Percentiles rank a stretch among this genome's conserved stretches.
Conservation (phyloP, 306 rosid species). For the Spatholobus suberectus region DNA sequence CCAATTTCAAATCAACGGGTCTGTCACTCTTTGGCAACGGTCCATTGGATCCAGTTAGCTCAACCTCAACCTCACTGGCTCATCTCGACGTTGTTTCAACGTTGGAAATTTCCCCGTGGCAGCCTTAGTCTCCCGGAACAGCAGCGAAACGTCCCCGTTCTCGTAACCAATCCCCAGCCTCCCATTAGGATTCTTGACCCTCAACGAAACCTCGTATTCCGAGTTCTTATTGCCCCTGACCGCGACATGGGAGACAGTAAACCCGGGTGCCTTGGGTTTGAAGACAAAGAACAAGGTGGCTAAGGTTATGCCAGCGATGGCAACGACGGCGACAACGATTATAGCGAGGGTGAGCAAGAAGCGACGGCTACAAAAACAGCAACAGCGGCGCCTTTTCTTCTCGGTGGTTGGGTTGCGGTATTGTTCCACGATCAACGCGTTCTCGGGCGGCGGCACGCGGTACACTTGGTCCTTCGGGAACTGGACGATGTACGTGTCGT, state of each 20-base stretch:
- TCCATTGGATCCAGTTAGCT: conserved; percentile 11
- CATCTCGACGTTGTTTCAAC: conserved; percentile 2
- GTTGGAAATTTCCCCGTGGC: conserved; percentile 51
- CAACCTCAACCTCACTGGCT: conserved; percentile 14
- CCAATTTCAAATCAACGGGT: conserved; percentile 23
- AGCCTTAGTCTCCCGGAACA: not conserved
- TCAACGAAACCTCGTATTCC: conserved; percentile 43
- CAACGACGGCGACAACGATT: not conserved
- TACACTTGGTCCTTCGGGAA: conserved; percentile 72
- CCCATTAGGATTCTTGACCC: conserved; percentile 44
- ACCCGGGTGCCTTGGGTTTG: conserved; percentile 49
- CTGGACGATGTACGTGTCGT: conserved; percentile 64
- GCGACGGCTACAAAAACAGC: not conserved
- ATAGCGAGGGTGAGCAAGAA: not conserved
- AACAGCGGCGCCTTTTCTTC: not conserved
- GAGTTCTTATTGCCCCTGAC: not conserved
- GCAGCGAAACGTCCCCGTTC: not conserved
- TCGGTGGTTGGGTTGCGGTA: not conserved
- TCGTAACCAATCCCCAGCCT: conserved; percentile 25
- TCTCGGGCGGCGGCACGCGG: conserved; percentile 64
- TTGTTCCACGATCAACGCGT: conserved; percentile 50
- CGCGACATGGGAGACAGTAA: conserved; percentile 17
- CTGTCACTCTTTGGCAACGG: conserved; percentile 32
- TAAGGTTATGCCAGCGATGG: conserved; percentile 34
- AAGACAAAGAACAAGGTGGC: conserved; percentile 33